Evolutionary conservation across 1,284 basidiomycete species (phyloP).

Genomic region (Fomitopsis palustris): DNA sequence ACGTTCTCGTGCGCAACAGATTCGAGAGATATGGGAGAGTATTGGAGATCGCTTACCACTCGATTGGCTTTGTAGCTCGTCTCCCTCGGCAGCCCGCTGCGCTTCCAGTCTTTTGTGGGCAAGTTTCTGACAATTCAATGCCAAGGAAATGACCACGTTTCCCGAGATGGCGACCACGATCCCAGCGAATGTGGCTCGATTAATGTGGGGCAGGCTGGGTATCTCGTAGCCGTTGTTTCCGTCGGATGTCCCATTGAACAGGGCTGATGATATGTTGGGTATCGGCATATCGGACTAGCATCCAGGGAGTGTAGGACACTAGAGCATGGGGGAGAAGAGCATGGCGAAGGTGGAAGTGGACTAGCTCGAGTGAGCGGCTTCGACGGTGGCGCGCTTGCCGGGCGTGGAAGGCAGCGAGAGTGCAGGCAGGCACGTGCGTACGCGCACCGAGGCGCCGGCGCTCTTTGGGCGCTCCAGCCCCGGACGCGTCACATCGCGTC

Average conservation of each 20-base stretch:
- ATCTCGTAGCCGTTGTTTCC: conserved; percentile 27
- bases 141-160: conserved; percentile 87
- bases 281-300: conserved; percentile 14
- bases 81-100: conserved; percentile 16
- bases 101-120: conserved; percentile 76
- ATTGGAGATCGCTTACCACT: background rate
- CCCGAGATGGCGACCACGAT: conserved; percentile 83
- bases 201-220: conserved; percentile 48
- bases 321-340: background rate
- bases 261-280: conserved; percentile 4
- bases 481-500: background rate
- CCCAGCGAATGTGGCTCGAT: conserved; percentile 66
- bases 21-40: background rate
- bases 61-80: conserved; percentile 1
- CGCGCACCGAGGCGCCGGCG: background rate
- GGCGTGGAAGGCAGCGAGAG: background rate
- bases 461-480: too few relatives aligned
- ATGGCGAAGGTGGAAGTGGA: background rate
- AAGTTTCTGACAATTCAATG: conserved; percentile 89
- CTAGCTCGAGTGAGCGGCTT: background rate
- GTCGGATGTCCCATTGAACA: conserved; percentile 1
- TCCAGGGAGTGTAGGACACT: background rate
- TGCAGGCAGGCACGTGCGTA: background rate
- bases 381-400: background rate
- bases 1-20: background rate